Evolutionary conservation across 768 basidiomycete genomes (phyloP).

Genomic region (Holtermannia corniformis): DNA sequence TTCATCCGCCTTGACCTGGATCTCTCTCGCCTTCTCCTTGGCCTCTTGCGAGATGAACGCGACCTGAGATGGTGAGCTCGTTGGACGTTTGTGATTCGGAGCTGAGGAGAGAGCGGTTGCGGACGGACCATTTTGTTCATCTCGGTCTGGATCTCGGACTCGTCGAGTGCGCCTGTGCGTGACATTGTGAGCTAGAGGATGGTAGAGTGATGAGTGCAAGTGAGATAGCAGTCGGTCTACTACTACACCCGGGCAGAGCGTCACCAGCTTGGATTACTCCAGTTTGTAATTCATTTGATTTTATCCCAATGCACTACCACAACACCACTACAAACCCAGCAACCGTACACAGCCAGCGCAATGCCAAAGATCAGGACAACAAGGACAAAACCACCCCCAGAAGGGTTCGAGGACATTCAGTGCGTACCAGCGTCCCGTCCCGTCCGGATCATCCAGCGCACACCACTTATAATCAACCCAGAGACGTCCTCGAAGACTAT

Average conservation of each 20-base stretch:
- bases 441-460: not conserved
- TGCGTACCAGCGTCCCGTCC: slow-evolving; percentile 8
- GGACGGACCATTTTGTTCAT: slow-evolving; percentile 94
- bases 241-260: no score
- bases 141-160: slow-evolving; percentile 89
- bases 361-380: slow-evolving; percentile 94
- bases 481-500: slow-evolving; percentile 91
- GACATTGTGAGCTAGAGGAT: not conserved
- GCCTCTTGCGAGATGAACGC: slow-evolving; percentile 99
- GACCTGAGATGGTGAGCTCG: slow-evolving; percentile 49
- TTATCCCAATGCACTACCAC: not conserved
- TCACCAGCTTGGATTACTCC: no score
- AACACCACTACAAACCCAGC: not conserved
- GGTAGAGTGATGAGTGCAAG: not conserved
- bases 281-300: not conserved
- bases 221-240: not conserved
- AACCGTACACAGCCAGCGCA: slow-evolving; percentile 8
- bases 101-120: slow-evolving; percentile 1
- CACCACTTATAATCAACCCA: no score
- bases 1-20: slow-evolving; percentile 94
- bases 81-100: no score
- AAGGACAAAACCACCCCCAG: slow-evolving; percentile 86
- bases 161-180: slow-evolving; percentile 60
- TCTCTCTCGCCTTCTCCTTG: slow-evolving; percentile 91
- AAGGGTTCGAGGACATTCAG: slow-evolving; percentile 89